phyloP scores from a whole-genome alignment of 495 filamentous ascomycete genomes.

The Astrothelium macrocarpum region DNA sequence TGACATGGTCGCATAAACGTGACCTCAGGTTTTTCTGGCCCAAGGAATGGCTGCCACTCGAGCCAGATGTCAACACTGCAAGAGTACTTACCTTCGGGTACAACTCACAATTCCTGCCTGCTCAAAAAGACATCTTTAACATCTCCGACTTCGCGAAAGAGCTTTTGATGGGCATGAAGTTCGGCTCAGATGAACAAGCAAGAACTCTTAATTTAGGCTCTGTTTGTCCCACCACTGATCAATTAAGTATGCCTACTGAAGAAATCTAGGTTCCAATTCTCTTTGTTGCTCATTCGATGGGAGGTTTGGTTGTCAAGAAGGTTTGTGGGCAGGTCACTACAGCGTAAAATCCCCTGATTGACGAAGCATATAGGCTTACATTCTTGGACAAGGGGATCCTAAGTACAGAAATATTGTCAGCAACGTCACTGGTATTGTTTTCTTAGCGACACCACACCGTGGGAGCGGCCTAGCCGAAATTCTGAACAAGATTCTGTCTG shows the following conservation, averaged over 20 bases:
- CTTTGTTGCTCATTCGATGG: constrained; percentile 40
- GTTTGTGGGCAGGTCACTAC: constrained; percentile 13
- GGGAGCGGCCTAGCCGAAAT: constrained; percentile 37
- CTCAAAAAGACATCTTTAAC: constrained; percentile 14
- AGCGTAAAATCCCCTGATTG: background rate
- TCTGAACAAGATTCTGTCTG: constrained; percentile 29
- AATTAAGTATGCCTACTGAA: constrained; percentile 3
- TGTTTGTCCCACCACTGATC: background rate
- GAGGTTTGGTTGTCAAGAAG: constrained; percentile 41
- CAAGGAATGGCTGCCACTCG: constrained; percentile 26
- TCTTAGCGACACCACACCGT: constrained; percentile 43
- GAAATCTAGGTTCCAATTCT: constrained; percentile 26
- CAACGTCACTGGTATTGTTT: constrained; percentile 33
- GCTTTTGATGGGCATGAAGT: constrained; percentile 29
- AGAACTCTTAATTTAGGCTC: constrained; percentile 11
- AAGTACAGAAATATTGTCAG: constrained; percentile 31
- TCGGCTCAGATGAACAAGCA: constrained; percentile 24
- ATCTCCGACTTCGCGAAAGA: constrained; percentile 35
- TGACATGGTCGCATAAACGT: constrained; percentile 27
- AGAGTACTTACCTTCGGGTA: constrained; percentile 35
- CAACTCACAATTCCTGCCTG: constrained; percentile 26
- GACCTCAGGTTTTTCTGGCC: constrained; percentile 31
- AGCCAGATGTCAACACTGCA: constrained; percentile 22
- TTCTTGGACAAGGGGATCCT: constrained; percentile 34
- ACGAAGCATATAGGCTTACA: constrained; percentile 16